Percentiles rank a stretch among this genome's conserved stretches.
Evolutionary conservation across 176 grass and related monocot species (phyloP).

Genomic region (Cocos nucifera): DNA sequence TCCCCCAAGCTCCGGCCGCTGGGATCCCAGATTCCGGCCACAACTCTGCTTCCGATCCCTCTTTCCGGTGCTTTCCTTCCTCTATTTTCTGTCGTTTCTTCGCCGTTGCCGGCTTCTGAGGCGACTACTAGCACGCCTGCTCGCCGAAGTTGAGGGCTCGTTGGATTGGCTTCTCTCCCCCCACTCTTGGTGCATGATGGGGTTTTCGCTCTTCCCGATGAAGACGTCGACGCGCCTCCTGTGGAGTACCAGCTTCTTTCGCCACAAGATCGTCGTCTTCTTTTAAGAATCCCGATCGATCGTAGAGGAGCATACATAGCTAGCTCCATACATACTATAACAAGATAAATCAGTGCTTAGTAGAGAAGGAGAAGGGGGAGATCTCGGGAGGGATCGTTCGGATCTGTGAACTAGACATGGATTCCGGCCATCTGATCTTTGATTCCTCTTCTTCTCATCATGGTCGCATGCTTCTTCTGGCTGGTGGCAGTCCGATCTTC

Average conservation of each 20-base stretch:
- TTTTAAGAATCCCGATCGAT: conserved; percentile 2
- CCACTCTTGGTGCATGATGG: conserved; percentile 42
- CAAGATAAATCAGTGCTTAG: conserved; percentile 14
- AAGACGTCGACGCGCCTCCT: conserved; percentile 74
- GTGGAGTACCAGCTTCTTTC: conserved; percentile 99
- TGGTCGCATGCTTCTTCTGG: conserved; percentile 73
- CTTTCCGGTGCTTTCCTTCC: too few species aligned
- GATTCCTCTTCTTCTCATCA: conserved; percentile 32
- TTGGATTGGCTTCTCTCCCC: too few species aligned
- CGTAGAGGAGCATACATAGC: conserved; percentile 2
- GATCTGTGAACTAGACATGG: conserved; percentile 27
- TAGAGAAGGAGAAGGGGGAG: not conserved
- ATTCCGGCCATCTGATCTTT: conserved; percentile 41
- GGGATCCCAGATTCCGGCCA: not conserved
- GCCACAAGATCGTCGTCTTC: conserved; percentile 60
- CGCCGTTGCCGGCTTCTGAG: too few species aligned
- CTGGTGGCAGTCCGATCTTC: conserved; percentile 40
- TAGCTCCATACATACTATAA: conserved; percentile 3
- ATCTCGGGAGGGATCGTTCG: not conserved
- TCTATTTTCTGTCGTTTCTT: too few species aligned
- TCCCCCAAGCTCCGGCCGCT: too few species aligned
- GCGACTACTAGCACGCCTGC: too few species aligned
- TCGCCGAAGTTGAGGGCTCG: too few species aligned
- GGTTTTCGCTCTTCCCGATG: conserved; percentile 86
- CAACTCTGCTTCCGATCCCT: too few species aligned